phyloP scores from a whole-genome alignment of 331 rosid species.

The Malus hybrid region DNA sequence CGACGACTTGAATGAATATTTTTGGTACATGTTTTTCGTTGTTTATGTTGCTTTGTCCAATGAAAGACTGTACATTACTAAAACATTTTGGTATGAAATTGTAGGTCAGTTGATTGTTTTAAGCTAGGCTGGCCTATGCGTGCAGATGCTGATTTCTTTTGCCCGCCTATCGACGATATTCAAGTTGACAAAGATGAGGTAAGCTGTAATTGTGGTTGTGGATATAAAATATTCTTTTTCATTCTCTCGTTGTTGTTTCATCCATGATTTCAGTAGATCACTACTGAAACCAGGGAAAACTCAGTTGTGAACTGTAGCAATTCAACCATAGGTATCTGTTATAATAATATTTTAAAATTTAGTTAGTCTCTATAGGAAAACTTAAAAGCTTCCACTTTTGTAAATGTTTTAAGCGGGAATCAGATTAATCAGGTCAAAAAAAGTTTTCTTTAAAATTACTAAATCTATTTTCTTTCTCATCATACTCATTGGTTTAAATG shows the following conservation, averaged over 20 bases:
- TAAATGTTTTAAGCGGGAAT: neutral
- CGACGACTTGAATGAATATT: conserved; percentile 87
- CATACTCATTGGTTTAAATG: neutral
- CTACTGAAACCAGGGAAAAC: neutral
- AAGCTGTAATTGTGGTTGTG: conserved; percentile 6
- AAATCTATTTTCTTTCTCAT: neutral
- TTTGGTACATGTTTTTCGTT: conserved; percentile 52
- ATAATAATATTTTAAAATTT: neutral
- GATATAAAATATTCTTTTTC: neutral
- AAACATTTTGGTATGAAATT: conserved; percentile 16
- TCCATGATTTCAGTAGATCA: neutral
- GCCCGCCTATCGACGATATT: conserved; percentile 19
- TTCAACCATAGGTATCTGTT: neutral
- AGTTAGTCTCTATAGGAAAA: neutral
- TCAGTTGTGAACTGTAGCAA: neutral
- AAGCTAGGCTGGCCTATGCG: conserved; percentile 95
- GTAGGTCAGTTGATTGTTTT: conserved; percentile 84
- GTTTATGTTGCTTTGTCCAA: neutral
- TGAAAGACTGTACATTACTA: conserved; percentile 4
- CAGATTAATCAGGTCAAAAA: neutral
- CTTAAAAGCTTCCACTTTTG: neutral
- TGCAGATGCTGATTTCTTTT: conserved; percentile 62
- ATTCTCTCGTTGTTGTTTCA: neutral
- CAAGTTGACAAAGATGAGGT: conserved; percentile 49
- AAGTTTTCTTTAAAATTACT: neutral